phyloP scores from a whole-genome alignment of 805 yeast species.

The Zygosaccharomyces bailii region DNA sequence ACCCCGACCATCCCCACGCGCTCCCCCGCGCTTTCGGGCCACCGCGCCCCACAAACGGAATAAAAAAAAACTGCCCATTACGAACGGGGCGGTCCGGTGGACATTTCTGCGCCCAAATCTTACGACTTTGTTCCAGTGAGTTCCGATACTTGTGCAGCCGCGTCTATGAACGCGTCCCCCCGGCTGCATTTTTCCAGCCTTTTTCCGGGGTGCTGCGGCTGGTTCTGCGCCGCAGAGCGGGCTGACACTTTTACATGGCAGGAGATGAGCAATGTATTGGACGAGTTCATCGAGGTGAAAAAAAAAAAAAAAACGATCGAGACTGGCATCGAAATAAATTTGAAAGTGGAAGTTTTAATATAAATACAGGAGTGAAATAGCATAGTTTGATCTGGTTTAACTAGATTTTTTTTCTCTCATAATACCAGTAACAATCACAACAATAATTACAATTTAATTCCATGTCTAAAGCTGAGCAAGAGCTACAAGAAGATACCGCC shows the following conservation, averaged over 20 bases:
- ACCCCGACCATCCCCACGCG: background rate
- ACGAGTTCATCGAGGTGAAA: too few species aligned
- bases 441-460: conserved; percentile 1
- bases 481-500: background rate
- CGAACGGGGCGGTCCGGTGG: background rate
- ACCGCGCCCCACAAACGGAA: background rate
- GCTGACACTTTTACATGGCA: background rate
- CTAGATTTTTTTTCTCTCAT: too few species aligned
- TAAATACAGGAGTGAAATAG: conserved; percentile 10
- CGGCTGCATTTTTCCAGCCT: background rate
- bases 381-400: background rate
- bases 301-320: too few species aligned
- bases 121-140: background rate
- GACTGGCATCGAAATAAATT: too few species aligned
- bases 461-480: background rate
- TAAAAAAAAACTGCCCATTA: background rate
- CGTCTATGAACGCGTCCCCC: background rate
- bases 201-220: background rate
- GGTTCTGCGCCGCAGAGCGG: background rate
- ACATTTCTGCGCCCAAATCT: background rate
- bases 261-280: background rate
- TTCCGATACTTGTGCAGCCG: background rate
- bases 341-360: conserved; percentile 9
- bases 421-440: conserved; percentile 6
- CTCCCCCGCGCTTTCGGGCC: background rate